phyloP scores from a whole-genome alignment of 345 rosid species.

The Brassica nigra region DNA sequence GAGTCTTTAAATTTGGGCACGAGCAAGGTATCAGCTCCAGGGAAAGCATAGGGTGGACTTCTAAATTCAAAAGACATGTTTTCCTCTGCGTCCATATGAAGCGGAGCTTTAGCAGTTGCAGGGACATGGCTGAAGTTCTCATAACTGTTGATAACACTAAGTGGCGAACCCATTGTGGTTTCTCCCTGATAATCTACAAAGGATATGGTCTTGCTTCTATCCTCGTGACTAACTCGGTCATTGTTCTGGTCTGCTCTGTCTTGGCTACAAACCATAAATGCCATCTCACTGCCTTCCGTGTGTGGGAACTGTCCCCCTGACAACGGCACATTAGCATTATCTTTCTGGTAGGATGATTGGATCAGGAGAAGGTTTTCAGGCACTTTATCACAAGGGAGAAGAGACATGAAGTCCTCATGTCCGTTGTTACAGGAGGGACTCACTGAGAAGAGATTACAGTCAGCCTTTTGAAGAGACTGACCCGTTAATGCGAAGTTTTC shows the following conservation, averaged over 20 bases:
- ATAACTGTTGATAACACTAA: slow-evolving; percentile 46
- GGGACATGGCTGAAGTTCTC: slow-evolving; percentile 51
- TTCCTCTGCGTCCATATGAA: slow-evolving; percentile 42
- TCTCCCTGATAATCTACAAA: slow-evolving; percentile 56
- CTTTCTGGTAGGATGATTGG: neutral
- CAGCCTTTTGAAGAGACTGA: slow-evolving; percentile 48
- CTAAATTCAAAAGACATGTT: slow-evolving; percentile 37
- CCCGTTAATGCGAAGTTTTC: slow-evolving; percentile 39
- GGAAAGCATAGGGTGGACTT: slow-evolving; percentile 32
- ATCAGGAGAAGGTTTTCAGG: slow-evolving; percentile 21
- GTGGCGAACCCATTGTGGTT: slow-evolving; percentile 39
- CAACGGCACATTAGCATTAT: slow-evolving; percentile 16
- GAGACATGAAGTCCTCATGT: slow-evolving; percentile 34
- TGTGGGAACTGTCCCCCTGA: slow-evolving; percentile 2
- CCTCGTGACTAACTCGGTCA: slow-evolving; percentile 4
- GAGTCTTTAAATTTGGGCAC: slow-evolving; percentile 52
- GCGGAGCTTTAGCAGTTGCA: slow-evolving; percentile 46
- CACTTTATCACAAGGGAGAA: slow-evolving; percentile 19
- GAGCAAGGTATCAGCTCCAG: slow-evolving; percentile 50
- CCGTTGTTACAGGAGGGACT: slow-evolving; percentile 57
- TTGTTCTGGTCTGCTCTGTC: slow-evolving; percentile 11
- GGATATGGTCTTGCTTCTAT: slow-evolving; percentile 49
- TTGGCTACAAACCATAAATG: slow-evolving; percentile 30
- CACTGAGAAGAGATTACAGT: slow-evolving; percentile 47
- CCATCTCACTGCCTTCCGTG: slow-evolving; percentile 16